Conservation (phyloP, 2,329 filamentous ascomycete genomes). For the Clonostachys rhizophaga region DNA sequence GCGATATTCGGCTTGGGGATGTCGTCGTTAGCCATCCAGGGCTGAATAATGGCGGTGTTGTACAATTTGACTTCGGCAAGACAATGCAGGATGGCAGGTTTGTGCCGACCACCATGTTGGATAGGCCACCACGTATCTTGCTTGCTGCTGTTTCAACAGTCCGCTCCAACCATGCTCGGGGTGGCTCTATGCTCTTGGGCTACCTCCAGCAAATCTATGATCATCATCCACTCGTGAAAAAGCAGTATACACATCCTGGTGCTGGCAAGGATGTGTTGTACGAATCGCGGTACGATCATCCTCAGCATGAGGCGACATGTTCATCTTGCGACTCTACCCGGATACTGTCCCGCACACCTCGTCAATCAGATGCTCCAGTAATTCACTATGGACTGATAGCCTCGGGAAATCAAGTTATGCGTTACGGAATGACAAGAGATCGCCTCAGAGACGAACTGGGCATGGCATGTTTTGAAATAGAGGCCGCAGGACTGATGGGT, state of each 20-base stretch:
- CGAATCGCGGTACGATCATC: neutral
- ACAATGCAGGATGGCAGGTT: slow-evolving; percentile 1
- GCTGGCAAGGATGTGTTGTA: neutral
- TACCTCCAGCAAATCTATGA: neutral
- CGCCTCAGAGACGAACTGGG: slow-evolving; percentile 10
- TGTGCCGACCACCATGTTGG: neutral
- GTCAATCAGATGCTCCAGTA: neutral
- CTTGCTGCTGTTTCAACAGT: neutral
- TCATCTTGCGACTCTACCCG: neutral
- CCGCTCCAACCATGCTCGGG: neutral
- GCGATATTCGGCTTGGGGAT: slow-evolving; percentile 30
- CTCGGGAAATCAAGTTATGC: neutral
- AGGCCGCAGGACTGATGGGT: slow-evolving; percentile 1
- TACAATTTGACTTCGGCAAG: slow-evolving; percentile 12
- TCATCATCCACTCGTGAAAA: neutral
- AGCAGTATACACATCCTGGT: neutral
- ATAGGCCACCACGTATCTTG: neutral
- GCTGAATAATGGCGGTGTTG: slow-evolving; percentile 2
- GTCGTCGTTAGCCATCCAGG: slow-evolving; percentile 20
- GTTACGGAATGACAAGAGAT: slow-evolving; percentile 19
- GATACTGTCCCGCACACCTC: neutral
- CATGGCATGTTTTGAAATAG: slow-evolving; percentile 18
- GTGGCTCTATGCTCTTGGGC: neutral
- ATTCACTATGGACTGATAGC: slow-evolving; percentile 26
- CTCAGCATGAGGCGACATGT: neutral